Conservation (phyloP, 1,284 basidiomycete genomes). For the Ganoderma multipileum region DNA sequence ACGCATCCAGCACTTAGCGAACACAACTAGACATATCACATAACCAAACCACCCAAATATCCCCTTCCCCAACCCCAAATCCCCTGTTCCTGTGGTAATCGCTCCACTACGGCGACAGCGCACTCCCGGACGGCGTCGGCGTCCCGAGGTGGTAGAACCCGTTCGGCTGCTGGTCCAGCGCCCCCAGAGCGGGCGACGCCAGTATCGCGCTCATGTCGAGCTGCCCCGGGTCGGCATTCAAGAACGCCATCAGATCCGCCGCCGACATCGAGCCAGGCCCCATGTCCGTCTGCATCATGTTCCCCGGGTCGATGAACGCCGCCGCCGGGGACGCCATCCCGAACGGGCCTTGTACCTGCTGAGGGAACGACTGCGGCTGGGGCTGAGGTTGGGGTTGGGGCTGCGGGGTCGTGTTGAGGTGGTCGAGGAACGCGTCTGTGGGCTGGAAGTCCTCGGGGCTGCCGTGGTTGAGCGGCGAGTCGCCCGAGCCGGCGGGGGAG, state of each 20-base stretch:
- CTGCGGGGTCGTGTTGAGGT: slow-evolving; percentile 32
- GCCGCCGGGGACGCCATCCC: slow-evolving; percentile 22
- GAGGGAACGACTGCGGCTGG: slow-evolving; percentile 14
- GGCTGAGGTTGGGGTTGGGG: slow-evolving; percentile 21
- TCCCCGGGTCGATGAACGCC: slow-evolving; percentile 40
- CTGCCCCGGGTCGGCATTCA: slow-evolving; percentile 39
- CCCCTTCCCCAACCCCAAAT: neutral
- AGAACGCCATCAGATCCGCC: slow-evolving; percentile 44
- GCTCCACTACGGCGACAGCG: slow-evolving; percentile 21
- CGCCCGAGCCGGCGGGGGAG: slow-evolving; percentile 48
- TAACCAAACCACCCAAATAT: neutral
- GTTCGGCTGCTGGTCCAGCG: slow-evolving; percentile 17
- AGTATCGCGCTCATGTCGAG: slow-evolving; percentile 43
- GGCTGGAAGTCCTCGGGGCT: slow-evolving; percentile 71
- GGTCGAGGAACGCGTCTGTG: slow-evolving; percentile 64
- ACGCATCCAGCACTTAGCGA: neutral
- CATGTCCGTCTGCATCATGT: slow-evolving; percentile 29
- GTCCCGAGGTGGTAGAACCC: slow-evolving; percentile 29
- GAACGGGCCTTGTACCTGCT: slow-evolving; percentile 28
- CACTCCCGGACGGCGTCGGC: slow-evolving; percentile 17
- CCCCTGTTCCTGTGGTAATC: no score
- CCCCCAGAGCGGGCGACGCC: slow-evolving; percentile 36
- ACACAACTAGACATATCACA: neutral
- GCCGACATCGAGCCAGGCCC: slow-evolving; percentile 39
- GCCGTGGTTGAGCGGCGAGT: slow-evolving; percentile 61